These are phyloP conservation scores for Mrakia gelida DNA, from an alignment of 768 basidiomycete genomes.

Conservation along the genomic window DNA sequence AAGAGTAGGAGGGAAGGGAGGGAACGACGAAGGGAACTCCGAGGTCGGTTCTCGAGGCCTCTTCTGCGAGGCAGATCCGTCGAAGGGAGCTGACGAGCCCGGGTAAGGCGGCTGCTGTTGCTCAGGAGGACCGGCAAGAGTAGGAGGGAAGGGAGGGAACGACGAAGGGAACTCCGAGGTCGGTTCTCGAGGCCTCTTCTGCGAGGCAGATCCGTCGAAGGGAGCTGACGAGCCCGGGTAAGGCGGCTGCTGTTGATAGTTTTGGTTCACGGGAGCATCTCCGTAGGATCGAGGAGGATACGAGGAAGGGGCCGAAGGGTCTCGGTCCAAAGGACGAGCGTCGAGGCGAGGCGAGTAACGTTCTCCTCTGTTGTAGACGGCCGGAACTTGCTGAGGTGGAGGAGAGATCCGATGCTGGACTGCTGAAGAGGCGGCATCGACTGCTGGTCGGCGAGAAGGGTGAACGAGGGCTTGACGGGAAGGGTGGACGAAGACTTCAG, in stretches of 20 bases:
- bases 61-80: not conserved
- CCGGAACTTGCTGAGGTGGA: not conserved
- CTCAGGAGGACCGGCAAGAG: not conserved
- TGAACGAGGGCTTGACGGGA: not conserved
- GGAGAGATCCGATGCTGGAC: not conserved
- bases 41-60: not conserved
- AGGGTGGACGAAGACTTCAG: not conserved
- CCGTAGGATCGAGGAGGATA: not conserved
- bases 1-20: too few species aligned
- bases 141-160: not conserved
- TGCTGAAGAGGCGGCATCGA: not conserved
- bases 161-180: not conserved
- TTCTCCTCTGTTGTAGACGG: not conserved
- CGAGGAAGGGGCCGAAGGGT: not conserved
- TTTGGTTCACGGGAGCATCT: not conserved
- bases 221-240: not conserved
- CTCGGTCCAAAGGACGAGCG: not conserved
- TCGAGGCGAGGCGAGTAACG: constrained; percentile 1
- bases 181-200: not conserved
- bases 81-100: not conserved
- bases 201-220: not conserved
- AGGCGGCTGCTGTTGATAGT: not conserved
- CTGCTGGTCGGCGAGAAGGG: not conserved
- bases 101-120: not conserved
- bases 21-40: not conserved